phyloP scores from a whole-genome alignment of 768 basidiomycete genomes.

The Suillus lakei region DNA sequence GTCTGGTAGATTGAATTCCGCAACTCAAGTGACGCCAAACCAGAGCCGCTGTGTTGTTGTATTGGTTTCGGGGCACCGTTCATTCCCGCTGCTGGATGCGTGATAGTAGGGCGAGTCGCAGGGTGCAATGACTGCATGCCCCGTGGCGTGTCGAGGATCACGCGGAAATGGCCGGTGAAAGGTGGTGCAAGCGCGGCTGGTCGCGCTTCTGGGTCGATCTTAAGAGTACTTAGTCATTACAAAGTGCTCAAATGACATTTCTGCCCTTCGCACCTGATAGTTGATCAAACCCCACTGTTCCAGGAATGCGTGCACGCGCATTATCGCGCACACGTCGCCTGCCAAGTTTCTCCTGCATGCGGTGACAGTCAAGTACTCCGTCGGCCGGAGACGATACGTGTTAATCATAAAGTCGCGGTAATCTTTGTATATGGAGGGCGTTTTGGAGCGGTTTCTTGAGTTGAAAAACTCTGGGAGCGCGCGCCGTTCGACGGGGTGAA shows the following conservation, averaged over 20 bases:
- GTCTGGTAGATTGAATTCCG: constrained; percentile 89
- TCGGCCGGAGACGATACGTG: constrained; percentile 91
- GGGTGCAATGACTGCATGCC: constrained; percentile 94
- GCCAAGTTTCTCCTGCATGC: constrained; percentile 95
- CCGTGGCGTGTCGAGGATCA: constrained; percentile 94
- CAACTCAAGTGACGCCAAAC: constrained; percentile 83
- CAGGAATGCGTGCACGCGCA: constrained; percentile 98
- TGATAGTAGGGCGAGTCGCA: constrained; percentile 63
- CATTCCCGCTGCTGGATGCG: constrained; percentile 44
- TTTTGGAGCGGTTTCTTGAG: constrained; percentile 91
- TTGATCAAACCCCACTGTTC: constrained; percentile 99
- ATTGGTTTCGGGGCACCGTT: constrained; percentile 52
- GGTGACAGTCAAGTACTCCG: constrained; percentile 96
- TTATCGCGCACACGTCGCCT: constrained; percentile 97
- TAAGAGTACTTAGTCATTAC: constrained; percentile 14
- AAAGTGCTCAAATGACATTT: neutral
- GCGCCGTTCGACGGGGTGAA: constrained; percentile 90
- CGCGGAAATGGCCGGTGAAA: constrained; percentile 98
- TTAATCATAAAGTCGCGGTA: constrained; percentile 99
- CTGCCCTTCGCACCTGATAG: constrained; percentile 76
- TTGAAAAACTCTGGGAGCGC: constrained; percentile 99
- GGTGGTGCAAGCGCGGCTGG: constrained; percentile 95
- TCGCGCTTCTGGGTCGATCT: constrained; percentile 97
- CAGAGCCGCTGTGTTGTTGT: constrained; percentile 29
- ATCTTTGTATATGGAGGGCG: constrained; percentile 97